These are phyloP conservation scores for Zopfia rhizophila DNA, from an alignment of 2,329 filamentous ascomycete genomes.

Conservation along the genomic window DNA sequence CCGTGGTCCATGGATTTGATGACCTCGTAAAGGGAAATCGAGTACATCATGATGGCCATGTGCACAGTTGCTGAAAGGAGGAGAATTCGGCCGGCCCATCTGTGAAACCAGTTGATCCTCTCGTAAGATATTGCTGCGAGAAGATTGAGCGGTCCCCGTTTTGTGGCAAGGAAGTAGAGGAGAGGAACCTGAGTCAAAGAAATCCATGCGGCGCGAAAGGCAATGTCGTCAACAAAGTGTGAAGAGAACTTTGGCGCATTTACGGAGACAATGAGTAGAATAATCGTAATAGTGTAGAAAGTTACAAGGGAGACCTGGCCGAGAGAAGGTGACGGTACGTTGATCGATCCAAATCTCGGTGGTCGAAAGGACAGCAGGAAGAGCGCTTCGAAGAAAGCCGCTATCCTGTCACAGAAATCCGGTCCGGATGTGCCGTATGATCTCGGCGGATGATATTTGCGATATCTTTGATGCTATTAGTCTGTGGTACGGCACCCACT, in stretches of 20 bases:
- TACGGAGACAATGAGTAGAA: conserved; percentile 27
- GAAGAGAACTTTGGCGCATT: conserved; percentile 31
- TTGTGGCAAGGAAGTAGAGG: conserved; percentile 37
- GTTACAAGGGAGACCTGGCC: conserved; percentile 18
- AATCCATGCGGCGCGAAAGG: conserved; percentile 43
- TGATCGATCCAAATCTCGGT: conserved; percentile 2
- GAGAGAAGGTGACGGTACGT: conserved; percentile 6
- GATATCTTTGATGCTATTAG: conserved; percentile 6
- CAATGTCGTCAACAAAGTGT: conserved; percentile 42
- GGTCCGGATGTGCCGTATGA: not conserved
- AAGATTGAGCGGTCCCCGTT: conserved; percentile 34
- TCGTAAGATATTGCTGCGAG: conserved; percentile 34
- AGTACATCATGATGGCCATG: conserved; percentile 37
- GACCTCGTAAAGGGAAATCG: conserved; percentile 32
- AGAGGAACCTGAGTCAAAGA: conserved; percentile 40
- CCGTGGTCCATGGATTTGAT: conserved; percentile 28
- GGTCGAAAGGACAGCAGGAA: conserved; percentile 5
- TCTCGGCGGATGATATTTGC: conserved; percentile 8
- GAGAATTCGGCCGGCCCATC: conserved; percentile 33
- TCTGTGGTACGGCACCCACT: too few relatives aligned
- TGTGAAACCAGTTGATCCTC: conserved; percentile 36
- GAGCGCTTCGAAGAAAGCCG: conserved; percentile 18
- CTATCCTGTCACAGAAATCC: not conserved
- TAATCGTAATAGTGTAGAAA: conserved; percentile 18
- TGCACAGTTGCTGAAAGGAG: conserved; percentile 41